phyloP scores from a whole-genome alignment of 352 stramenopile genomes.

The Globisporangium polare region DNA sequence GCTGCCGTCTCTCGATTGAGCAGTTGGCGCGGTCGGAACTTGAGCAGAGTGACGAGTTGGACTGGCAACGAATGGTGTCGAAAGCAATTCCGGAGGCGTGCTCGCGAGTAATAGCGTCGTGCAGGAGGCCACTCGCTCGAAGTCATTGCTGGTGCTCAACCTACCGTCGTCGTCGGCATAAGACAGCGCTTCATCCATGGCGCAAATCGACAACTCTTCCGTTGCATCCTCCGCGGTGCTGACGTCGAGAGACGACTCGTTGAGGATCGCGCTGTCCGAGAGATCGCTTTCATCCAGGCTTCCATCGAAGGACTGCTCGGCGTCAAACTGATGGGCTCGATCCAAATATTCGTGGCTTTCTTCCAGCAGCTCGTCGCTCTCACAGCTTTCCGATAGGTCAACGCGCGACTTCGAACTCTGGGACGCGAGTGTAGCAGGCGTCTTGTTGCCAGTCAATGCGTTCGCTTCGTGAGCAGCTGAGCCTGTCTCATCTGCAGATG shows the following conservation, averaged over 20 bases:
- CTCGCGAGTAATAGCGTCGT: background rate
- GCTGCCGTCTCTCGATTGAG: background rate
- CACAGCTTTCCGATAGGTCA: constrained; percentile 4
- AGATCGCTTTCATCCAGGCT: background rate
- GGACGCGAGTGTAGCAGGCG: too few species aligned
- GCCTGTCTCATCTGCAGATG: background rate
- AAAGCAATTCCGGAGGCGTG: background rate
- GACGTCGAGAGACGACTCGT: background rate
- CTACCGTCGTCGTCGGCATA: background rate
- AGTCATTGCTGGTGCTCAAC: background rate
- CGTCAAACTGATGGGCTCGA: constrained; percentile 2
- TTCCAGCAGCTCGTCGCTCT: constrained; percentile 2
- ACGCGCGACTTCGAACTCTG: background rate
- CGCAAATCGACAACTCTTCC: background rate
- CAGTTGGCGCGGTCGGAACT: too few species aligned
- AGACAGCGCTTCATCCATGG: background rate
- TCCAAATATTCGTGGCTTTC: constrained; percentile 1
- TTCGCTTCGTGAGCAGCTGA: background rate
- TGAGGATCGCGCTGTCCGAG: background rate
- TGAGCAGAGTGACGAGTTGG: background rate
- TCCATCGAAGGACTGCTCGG: constrained; percentile 4
- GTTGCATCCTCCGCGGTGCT: background rate
- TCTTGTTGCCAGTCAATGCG: background rate
- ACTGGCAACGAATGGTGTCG: background rate
- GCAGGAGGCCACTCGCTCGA: background rate